Evolutionary conservation across 257 asterid species (phyloP).

Genomic region (Penstemon newberryi): DNA sequence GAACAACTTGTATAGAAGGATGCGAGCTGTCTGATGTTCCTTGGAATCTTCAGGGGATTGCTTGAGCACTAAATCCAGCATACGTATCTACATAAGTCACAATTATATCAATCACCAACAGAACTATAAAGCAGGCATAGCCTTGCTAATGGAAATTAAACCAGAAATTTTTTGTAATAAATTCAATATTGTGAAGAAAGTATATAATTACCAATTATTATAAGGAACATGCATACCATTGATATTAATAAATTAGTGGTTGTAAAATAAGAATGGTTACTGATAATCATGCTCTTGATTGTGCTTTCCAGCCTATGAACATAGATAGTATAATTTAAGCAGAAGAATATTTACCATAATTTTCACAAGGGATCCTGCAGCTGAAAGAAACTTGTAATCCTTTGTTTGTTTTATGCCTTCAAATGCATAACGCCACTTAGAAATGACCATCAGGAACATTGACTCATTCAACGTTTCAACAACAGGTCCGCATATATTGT

Average conservation of each 20-base stretch:
- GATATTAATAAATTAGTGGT: conserved; percentile 14
- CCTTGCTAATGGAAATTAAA: conserved; percentile 7
- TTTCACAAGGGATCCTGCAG: conserved; percentile 88
- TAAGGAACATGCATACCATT: neutral
- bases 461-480: conserved; percentile 84
- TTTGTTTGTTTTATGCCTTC: conserved; percentile 81
- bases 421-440: conserved; percentile 82
- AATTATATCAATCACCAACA: conserved; percentile 37
- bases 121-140: conserved; percentile 24
- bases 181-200: conserved; percentile 13
- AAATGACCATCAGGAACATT: conserved; percentile 75
- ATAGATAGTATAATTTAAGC: conserved; percentile 18
- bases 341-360: conserved; percentile 63
- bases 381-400: conserved; percentile 79
- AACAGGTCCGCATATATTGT: conserved; percentile 89
- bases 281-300: neutral
- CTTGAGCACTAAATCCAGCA: conserved; percentile 89
- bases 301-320: conserved; percentile 19
- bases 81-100: conserved; percentile 64
- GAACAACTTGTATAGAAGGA: conserved; percentile 93
- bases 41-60: conserved; percentile 74
- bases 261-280: conserved; percentile 4
- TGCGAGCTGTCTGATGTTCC: conserved; percentile 88
- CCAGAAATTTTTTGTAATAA: neutral
- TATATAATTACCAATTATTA: conserved; percentile 1